Base-by-base conservation (phyloP, 2,329 filamentous ascomycete genomes). In the Penicillium hordei region DNA sequence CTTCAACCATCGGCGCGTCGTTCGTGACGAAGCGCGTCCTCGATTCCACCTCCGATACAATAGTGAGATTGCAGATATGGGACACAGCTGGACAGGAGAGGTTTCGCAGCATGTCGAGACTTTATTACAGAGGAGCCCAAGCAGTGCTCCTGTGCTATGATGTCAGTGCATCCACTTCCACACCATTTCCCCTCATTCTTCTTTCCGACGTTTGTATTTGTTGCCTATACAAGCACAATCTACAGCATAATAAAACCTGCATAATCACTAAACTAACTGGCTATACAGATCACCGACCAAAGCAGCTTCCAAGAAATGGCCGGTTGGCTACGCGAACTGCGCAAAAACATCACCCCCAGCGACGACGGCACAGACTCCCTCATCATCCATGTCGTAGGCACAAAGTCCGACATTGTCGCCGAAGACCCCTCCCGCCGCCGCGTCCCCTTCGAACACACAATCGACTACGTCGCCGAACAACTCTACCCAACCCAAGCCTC, bases 81-180 rank as follows among this genome's bases (percentile, higher is more conserved):
- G 93, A 97, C 72, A 97, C 93, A 34, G 91, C 93, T 57, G 93
- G 93, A 60, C 93, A 99, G 72, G 93, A 99, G 79, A 87, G 93
- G 56, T 99, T 97, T 75, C 87, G 93, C 67, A 93, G 89, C 61
- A 97, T 99, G 70, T 95, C 91, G 10, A 89, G 93, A 56, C 86
- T 99, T 53, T 97, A 97, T 81, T 99, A 99, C 78, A 89, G 93
- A 70, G 93, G 93, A 72, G 93, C 93, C 61, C 93, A 96, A 72
- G 93, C 93, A 58, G 94, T 91, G 69, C 91, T 97, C 59, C 84
- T 97, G 46, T 96, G 93, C 82, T 97, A 97, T 80, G 90, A 90
- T 79, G 55, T 57, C 55, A 57, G 55, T 25, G 27, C 39, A 46
- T 52, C 55, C 49, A 31, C 38, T 45, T 38, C 21, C 12, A 34